These are phyloP conservation scores for Dactylorhiza incarnata DNA, from an alignment of 106 monocot species.

Conservation along the genomic window DNA sequence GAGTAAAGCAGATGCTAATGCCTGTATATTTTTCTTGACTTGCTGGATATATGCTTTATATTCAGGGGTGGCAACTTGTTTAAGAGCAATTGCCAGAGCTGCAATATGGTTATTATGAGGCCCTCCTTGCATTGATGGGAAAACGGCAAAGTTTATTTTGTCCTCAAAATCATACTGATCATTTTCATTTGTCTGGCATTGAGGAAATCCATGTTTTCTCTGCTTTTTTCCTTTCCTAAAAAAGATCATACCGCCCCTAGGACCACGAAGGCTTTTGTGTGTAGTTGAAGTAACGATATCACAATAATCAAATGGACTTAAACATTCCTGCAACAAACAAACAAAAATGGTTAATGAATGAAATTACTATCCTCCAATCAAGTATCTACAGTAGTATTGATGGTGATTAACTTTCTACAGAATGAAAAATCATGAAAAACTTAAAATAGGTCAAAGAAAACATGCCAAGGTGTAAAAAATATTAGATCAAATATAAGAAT, in stretches of 20 bases:
- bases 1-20: constrained; percentile 72
- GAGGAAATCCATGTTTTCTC: constrained; percentile 31
- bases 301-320: constrained; percentile 84
- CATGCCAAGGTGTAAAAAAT: not conserved
- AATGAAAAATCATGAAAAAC: not conserved
- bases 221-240: constrained; percentile 71
- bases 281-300: constrained; percentile 97
- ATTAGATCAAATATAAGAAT: not conserved
- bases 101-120: constrained; percentile 98
- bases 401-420: not conserved
- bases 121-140: constrained; percentile 92
- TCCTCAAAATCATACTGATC: constrained; percentile 88
- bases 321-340: constrained; percentile 58
- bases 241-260: constrained; percentile 93
- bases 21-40: constrained; percentile 93
- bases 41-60: constrained; percentile 93
- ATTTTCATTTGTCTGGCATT: constrained; percentile 46
- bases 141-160: constrained; percentile 85
- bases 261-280: constrained; percentile 93
- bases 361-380: not conserved
- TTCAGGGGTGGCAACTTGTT: constrained; percentile 84
- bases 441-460: not conserved
- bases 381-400: not conserved
- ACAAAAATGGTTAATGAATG: not conserved
- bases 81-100: constrained; percentile 79